Percentiles rank a stretch among this genome's conserved stretches.
These are phyloP conservation scores for Vachellia pachyceras DNA, from an alignment of 306 rosid species.

Conservation along the genomic window DNA sequence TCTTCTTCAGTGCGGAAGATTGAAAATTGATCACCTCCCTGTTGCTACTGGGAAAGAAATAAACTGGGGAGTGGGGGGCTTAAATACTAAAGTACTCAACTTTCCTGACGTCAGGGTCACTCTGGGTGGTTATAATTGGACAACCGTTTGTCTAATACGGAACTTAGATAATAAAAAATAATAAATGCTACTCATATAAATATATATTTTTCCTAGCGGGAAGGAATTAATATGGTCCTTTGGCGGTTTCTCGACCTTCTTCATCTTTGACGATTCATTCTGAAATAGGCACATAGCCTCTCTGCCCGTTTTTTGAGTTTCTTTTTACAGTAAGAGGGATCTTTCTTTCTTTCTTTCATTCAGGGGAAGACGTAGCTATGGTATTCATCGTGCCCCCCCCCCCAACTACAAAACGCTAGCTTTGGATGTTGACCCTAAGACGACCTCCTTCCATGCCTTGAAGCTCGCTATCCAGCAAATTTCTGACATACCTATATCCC, in stretches of 20 bases:
- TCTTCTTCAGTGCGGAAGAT: neutral
- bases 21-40: neutral
- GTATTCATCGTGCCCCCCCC: neutral
- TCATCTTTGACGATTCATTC: neutral
- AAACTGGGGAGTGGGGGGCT: neutral
- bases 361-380: neutral
- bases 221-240: neutral
- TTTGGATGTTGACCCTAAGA: neutral
- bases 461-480: neutral
- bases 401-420: neutral
- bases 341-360: neutral
- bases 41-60: too few relatives aligned
- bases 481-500: neutral
- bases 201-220: neutral
- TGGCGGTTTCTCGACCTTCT: neutral
- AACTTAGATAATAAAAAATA: neutral
- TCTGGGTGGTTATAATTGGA: neutral
- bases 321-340: too few relatives aligned
- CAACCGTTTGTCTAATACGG: neutral
- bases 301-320: too few relatives aligned
- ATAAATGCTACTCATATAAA: neutral
- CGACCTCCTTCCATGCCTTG: neutral
- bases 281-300: too few relatives aligned
- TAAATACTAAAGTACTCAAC: neutral
- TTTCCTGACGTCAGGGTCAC: neutral